phyloP scores from a whole-genome alignment of 2,329 filamentous ascomycete genomes.

The Aspergillus terreus region DNA sequence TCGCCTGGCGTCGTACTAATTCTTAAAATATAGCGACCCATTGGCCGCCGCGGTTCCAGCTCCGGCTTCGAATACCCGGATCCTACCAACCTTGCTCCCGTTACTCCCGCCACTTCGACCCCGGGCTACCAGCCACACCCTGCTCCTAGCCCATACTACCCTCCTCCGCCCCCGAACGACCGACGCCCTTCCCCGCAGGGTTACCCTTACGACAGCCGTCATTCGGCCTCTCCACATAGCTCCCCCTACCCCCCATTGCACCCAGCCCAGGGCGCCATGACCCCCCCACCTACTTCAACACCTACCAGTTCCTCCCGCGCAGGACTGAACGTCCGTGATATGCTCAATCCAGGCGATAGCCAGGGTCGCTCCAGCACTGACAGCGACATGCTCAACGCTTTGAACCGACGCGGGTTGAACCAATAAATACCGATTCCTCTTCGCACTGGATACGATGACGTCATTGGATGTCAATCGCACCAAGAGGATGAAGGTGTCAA shows the following conservation, averaged over 20 bases:
- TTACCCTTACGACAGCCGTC: conserved; percentile 41
- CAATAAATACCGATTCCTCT: conserved; percentile 16
- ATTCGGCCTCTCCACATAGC: conserved; percentile 42
- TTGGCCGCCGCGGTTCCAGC: conserved; percentile 41
- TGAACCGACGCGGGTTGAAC: conserved; percentile 39
- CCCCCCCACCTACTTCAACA: conserved; percentile 29
- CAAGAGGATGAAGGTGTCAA: not conserved
- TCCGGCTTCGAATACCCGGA: conserved; percentile 47
- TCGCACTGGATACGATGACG: not conserved
- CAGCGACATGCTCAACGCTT: conserved; percentile 49
- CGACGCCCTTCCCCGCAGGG: conserved; percentile 44
- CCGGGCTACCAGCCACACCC: conserved; percentile 42
- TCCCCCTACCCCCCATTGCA: conserved; percentile 39
- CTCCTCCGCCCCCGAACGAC: conserved; percentile 33
- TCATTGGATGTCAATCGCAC: not conserved
- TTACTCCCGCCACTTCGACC: conserved; percentile 42
- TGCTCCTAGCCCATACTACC: conserved; percentile 37
- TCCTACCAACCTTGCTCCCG: conserved; percentile 44
- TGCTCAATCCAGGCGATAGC: conserved; percentile 43
- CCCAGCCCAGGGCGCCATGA: conserved; percentile 24
- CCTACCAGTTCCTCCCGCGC: conserved; percentile 33
- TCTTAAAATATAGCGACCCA: conserved; percentile 28
- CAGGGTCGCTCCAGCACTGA: conserved; percentile 44
- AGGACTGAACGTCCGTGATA: conserved; percentile 47
- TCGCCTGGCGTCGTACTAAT: no score